Evolutionary conservation across 176 grass and related monocot genomes (phyloP).

Genomic region (Urochloa ruziziensis): DNA sequence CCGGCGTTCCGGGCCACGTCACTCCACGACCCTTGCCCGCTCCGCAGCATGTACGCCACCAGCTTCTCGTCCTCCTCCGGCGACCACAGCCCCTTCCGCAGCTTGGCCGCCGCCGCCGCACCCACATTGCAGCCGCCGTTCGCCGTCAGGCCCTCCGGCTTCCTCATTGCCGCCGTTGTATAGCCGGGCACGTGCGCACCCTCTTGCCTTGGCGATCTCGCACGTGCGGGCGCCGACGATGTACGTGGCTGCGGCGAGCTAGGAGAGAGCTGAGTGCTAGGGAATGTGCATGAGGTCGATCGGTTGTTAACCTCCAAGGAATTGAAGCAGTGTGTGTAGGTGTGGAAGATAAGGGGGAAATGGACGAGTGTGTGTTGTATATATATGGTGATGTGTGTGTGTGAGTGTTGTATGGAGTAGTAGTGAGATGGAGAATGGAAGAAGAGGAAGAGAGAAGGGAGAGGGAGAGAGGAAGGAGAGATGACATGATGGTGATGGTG

Average conservation of each 20-base stretch:
- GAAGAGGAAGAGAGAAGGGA: background rate
- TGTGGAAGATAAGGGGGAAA: conserved; percentile 4
- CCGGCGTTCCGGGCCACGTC: conserved; percentile 94
- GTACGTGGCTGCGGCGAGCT: background rate
- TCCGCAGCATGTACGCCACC: conserved; percentile 81
- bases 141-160: conserved; percentile 46
- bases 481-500: conserved; percentile 85
- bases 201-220: no score
- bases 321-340: conserved; percentile 5
- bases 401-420: conserved; percentile 21
- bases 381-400: conserved; percentile 28
- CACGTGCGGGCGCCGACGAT: background rate
- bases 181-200: no score
- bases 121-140: conserved; percentile 16
- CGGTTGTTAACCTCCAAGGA: background rate
- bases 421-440: background rate
- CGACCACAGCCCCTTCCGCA: conserved; percentile 96
- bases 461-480: conserved; percentile 31
- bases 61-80: conserved; percentile 97
- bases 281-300: conserved; percentile 28
- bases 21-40: conserved; percentile 95
- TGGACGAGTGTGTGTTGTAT: conserved; percentile 36
- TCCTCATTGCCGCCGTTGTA: conserved; percentile 89
- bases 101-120: conserved; percentile 31
- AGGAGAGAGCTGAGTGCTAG: background rate